A percentile compares a stretch with the other conserved stretches of the same genome.
Evolutionary conservation across 495 filamentous ascomycete species (phyloP).

Genomic region (Glonium stellatum): DNA sequence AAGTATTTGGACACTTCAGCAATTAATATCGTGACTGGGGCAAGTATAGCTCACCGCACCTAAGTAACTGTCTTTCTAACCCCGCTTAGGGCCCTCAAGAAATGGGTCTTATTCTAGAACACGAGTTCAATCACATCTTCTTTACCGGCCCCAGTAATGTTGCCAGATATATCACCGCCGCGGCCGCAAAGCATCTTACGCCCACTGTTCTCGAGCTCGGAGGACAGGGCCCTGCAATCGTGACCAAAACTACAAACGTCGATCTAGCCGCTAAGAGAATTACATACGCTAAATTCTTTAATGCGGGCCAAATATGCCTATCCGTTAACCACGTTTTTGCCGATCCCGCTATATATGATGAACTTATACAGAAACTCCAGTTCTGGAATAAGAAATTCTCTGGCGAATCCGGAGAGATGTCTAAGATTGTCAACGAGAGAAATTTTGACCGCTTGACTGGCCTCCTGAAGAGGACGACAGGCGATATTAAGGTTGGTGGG

Average conservation of each 20-base stretch:
- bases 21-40: slow-evolving; percentile 17
- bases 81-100: slow-evolving; percentile 13
- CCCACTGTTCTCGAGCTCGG: slow-evolving; percentile 27
- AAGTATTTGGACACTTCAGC: slow-evolving; percentile 19
- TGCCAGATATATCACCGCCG: slow-evolving; percentile 13
- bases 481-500: slow-evolving; percentile 1
- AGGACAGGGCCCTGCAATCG: slow-evolving; percentile 24
- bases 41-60: too few species aligned
- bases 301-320: slow-evolving; percentile 25
- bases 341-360: slow-evolving; percentile 8
- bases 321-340: slow-evolving; percentile 22
- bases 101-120: slow-evolving; percentile 15
- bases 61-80: too few species aligned
- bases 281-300: slow-evolving; percentile 16
- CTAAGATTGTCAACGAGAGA: slow-evolving; percentile 12
- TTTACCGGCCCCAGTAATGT: slow-evolving; percentile 18
- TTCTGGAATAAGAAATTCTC: slow-evolving; percentile 4
- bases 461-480: neutral
- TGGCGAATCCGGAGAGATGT: neutral
- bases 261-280: slow-evolving; percentile 20
- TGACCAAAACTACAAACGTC: slow-evolving; percentile 22
- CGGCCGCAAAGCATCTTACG: slow-evolving; percentile 27
- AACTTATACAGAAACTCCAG: slow-evolving; percentile 3
- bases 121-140: slow-evolving; percentile 21
- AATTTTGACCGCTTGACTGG: slow-evolving; percentile 10